Percentiles rank a stretch among this genome's conserved stretches.
phyloP scores from a whole-genome alignment of 257 asterid genomes.

The Thymus mandschuricus region DNA sequence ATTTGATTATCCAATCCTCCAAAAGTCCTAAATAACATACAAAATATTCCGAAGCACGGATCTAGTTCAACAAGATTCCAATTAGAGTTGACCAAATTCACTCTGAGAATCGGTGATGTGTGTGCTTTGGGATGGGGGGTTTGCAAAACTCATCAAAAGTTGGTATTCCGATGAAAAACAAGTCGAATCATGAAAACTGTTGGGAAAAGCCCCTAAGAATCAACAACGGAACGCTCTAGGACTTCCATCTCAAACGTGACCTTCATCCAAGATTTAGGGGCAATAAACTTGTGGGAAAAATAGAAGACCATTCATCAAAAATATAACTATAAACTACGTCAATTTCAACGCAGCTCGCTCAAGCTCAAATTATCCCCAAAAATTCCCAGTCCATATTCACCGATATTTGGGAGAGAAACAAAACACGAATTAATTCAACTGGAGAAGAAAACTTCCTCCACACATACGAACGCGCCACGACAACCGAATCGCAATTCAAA shows the following conservation, averaged over 20 bases:
- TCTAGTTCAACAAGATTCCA: constrained; percentile 8
- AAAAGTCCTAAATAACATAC: constrained; percentile 6
- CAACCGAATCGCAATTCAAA: background rate
- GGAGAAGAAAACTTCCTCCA: background rate
- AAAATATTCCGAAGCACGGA: constrained; percentile 5
- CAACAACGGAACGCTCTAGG: background rate
- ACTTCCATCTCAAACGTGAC: background rate
- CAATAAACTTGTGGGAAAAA: constrained; percentile 8
- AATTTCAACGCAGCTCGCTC: constrained; percentile 1
- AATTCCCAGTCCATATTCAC: constrained; percentile 1
- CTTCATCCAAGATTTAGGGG: background rate
- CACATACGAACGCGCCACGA: background rate
- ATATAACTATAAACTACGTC: background rate
- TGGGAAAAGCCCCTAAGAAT: background rate
- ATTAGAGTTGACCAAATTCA: background rate
- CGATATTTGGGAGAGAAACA: constrained; percentile 12
- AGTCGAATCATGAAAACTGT: background rate
- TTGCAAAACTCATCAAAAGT: background rate
- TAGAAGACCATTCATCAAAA: background rate
- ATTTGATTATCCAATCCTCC: background rate
- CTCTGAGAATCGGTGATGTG: no score
- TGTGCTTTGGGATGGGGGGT: no score
- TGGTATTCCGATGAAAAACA: background rate
- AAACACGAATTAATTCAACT: constrained; percentile 1
- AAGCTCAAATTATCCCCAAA: constrained; percentile 20